Percentiles rank a stretch among this genome's conserved stretches.
These are phyloP conservation scores for Alternaria arborescens DNA, from an alignment of 2,329 filamentous ascomycete species.

Conservation along the genomic window DNA sequence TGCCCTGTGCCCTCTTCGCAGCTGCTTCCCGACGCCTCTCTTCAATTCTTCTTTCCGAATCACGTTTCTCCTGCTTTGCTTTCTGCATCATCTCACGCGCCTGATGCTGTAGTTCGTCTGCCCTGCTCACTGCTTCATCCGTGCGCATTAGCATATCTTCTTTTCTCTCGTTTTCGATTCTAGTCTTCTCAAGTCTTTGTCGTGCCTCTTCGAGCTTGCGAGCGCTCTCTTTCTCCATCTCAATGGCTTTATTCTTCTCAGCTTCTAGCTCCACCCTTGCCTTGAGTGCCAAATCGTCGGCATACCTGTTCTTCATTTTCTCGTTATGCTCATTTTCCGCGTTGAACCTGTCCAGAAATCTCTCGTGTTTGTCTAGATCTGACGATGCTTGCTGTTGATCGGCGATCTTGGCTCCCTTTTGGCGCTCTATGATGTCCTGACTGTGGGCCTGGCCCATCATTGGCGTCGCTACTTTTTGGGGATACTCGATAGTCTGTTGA, in stretches of 20 bases:
- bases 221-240: neutral
- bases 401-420: neutral
- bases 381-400: neutral
- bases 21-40: neutral
- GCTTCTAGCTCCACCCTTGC: neutral
- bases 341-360: neutral
- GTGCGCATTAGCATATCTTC: neutral
- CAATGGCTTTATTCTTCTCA: neutral
- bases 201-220: neutral
- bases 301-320: slow-evolving; percentile 6
- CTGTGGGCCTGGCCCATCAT: neutral
- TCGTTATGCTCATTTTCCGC: neutral
- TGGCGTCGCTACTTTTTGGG: neutral
- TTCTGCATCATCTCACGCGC: neutral
- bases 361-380: neutral
- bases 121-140: neutral
- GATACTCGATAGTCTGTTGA: neutral
- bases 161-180: neutral
- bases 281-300: neutral
- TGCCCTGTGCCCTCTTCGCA: neutral
- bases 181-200: neutral
- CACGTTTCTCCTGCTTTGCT: neutral
- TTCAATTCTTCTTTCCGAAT: neutral
- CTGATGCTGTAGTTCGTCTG: neutral
- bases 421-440: neutral